phyloP scores from a whole-genome alignment of 192 early-diverging fungal species.

The Geranomyces variabilis region DNA sequence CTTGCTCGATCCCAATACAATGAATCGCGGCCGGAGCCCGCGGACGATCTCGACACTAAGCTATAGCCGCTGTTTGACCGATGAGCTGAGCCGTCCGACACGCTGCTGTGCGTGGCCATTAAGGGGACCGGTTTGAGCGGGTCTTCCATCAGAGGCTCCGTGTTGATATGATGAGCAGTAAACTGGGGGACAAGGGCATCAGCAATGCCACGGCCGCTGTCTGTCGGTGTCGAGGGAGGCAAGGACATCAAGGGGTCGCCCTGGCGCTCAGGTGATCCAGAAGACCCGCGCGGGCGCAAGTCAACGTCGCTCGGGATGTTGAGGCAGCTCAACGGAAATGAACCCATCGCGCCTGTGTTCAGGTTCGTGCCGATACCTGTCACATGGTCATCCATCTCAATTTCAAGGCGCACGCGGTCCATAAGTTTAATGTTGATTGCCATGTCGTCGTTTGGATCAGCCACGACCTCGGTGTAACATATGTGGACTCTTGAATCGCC shows the following conservation, averaged over 20 bases:
- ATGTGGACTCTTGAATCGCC: slow-evolving; percentile 12
- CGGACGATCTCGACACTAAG: slow-evolving; percentile 3
- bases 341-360: slow-evolving; percentile 35
- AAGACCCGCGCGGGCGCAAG: neutral
- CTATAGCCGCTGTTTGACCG: neutral
- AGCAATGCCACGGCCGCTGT: neutral
- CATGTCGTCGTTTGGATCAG: slow-evolving; percentile 28
- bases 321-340: slow-evolving; percentile 31
- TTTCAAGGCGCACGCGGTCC: slow-evolving; percentile 32
- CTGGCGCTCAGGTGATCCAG: neutral
- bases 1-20: neutral
- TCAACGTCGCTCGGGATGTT: slow-evolving; percentile 11
- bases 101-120: neutral
- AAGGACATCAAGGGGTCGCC: neutral
- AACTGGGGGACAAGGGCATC: slow-evolving; percentile 1
- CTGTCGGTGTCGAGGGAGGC: neutral
- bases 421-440: slow-evolving; percentile 31
- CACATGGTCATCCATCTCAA: slow-evolving; percentile 30
- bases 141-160: neutral
- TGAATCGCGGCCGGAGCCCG: neutral
- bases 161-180: neutral
- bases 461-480: slow-evolving; percentile 24
- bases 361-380: slow-evolving; percentile 31
- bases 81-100: neutral
- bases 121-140: neutral